These are phyloP conservation scores for Suhomyces bokatorum DNA, from an alignment of 1,139 yeast genomes.

Conservation along the genomic window DNA sequence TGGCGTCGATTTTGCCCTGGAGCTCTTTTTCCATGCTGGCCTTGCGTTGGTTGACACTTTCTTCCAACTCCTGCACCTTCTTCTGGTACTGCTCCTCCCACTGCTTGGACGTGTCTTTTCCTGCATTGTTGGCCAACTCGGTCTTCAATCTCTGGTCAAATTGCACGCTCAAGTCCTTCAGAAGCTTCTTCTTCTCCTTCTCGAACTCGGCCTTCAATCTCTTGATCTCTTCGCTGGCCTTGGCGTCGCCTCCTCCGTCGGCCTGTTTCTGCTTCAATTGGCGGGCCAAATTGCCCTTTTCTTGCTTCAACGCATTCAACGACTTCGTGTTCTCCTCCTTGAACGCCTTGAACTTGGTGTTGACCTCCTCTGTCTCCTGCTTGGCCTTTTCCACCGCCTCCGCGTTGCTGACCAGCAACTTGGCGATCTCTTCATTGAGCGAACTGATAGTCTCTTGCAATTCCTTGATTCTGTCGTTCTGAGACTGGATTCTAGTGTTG, in stretches of 20 bases:
- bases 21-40: conserved; percentile 23
- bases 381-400: conserved; percentile 10
- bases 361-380: conserved; percentile 6
- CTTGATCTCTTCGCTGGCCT: conserved; percentile 11
- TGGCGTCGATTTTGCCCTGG: conserved; percentile 13
- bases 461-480: conserved; percentile 25
- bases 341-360: conserved; percentile 10
- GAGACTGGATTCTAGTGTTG: conserved; percentile 22
- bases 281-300: conserved; percentile 13
- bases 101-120: conserved; percentile 12
- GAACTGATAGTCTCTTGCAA: conserved; percentile 23
- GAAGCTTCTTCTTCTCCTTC: conserved; percentile 19
- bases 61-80: conserved; percentile 22
- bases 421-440: conserved; percentile 15
- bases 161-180: conserved; percentile 13
- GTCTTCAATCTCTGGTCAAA: conserved; percentile 15
- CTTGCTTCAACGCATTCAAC: conserved; percentile 14
- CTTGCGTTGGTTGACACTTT: conserved; percentile 21
- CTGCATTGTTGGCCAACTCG: conserved; percentile 1
- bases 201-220: conserved; percentile 20
- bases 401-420: conserved; percentile 11
- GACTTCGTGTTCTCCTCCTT: conserved; percentile 12
- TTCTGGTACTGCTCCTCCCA: conserved; percentile 17
- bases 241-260: neutral
- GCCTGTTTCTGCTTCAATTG: conserved; percentile 10